Evolutionary conservation across 306 rosid genomes (phyloP), one percentile per base, ranked within the genome.

Genomic region (Prunus salicina): DNA sequence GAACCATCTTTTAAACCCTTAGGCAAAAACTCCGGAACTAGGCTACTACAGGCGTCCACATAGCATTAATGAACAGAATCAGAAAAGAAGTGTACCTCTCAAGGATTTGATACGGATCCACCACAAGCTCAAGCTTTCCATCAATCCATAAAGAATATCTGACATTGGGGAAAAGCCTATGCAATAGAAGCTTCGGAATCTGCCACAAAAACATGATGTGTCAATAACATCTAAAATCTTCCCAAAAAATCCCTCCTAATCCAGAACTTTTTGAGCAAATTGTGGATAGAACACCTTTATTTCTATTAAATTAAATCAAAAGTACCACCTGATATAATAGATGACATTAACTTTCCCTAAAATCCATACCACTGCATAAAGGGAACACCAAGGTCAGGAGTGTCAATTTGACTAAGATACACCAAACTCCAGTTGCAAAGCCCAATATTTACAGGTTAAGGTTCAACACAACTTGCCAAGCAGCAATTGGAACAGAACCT

Each of bases 101-200:
- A 78, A 95, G 92, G 83, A 92, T 14, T 86, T 91, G 91, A 82
- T 85, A 92, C 32, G 99, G 99, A 78, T 95, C 99, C 67, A 47
- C 87, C 71, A 84, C 88, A 66, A 95, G 99, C 88, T 82, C 76
- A 81, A 95, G 98, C 82, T 95, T 95, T 76, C 98, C 99, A 82
- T 95, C 99, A 77, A 92, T 88, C 99, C 99, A 95, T 77, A 91
- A 72, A 64, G 98, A 95, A 82, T 92, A 95, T 79, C 93, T 84
- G 60, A 88, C 83, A 76, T 91, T 92, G 64, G 99, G 93, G 70
- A 95, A 95, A 85, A 95, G 86, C 83, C 99, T 92, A 83, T 95
- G 99, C 82, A 95, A 80, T 58, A 95, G 97, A 86, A 95, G 97
- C 90, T 95, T 95, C n/a, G 98, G 97, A 84, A 95, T 73, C 99